Evolutionary conservation across 768 basidiomycete genomes (phyloP), one percentile per base, ranked within the genome.

Genomic region (Boletus tylopilopsis): DNA sequence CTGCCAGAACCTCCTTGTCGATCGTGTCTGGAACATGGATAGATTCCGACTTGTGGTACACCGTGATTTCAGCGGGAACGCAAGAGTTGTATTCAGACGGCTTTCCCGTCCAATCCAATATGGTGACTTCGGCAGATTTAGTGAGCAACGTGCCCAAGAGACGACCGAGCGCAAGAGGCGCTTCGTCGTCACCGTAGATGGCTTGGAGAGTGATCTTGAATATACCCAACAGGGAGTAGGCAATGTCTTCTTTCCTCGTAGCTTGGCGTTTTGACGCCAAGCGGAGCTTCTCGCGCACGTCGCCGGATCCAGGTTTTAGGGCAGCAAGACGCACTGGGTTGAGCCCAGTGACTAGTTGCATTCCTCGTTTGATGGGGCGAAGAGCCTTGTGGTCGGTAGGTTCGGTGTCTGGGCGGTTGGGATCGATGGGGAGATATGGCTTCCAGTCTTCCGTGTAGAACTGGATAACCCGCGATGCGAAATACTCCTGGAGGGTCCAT

Each of bases 401-500:
- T 9, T 19, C 23, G 16, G 27, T 10, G 5, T 42, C 38, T 3
- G 38, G 15, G 16, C 16, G 0, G 18, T 0, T 1, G 22, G 3
- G 7, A n/a, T 27, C 9, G 11, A 57, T 38, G 19, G 47, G 47
- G 8, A 62, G 55, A 33, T 53, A 64, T 4, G 49, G 52, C 3
- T 50, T 42, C 64, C 64, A 66, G 32, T 66, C 48, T 33, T 53
- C 34, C 8, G 50, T 51, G 45, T 61, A 65, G 47, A 65, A 65
- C 9, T 46, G 58, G 19, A 66, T 52, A 4, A 45, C 38, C 18
- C 15, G 35, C 3, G 64, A 58, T 3, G 64, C 64, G 2, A 66
- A 45, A 33, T 50, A 62, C 46, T 61, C 60, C 40, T 59, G 60
- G 21, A 53, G 16, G 4, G 59, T 58, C 60, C 50, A 64, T 18